Evolutionary conservation across 305 asterid genomes (phyloP), one percentile per base, ranked within the genome.

Genomic region (Withania somnifera): DNA sequence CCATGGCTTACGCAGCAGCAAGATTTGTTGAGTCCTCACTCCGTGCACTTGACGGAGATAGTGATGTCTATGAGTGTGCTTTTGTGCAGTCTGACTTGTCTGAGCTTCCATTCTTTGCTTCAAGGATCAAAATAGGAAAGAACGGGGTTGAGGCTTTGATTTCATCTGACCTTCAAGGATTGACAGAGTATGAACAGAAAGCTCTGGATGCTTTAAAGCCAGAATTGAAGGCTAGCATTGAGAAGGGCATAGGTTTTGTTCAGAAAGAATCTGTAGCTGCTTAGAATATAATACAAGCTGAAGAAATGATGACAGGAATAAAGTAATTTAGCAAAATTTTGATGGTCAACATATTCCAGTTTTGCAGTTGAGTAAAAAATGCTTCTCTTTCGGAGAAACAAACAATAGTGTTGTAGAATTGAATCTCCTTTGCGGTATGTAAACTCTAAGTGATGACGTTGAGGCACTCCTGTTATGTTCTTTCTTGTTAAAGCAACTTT

Each of bases 61-160:
- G 87, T 45, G 98, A 94, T 77, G 97, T 94, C 32, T 94, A 90
- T 6, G 98, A 94, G 84, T 94, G 97, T 81, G 77, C 94, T 50
- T 94, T 82, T 58, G 82, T 94, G 64, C 92, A 94, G 90, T 91
- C 97, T 19, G 92, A 91, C 11, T 14, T 88, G 75, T 87, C 94
- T 0, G 98, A 94, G 78, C 91, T 94, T 84, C 97, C 97, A 13
- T 93, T 94, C 89, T 94, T 94, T 64, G 98, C 98, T 42, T 93
- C 98, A 40, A 94, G 97, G 66, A 79, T 94, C 83, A 94, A 94
- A 88, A 86, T 94, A 6, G 98, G 97, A 64, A 91, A 82, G 85
- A 79, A 91, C 8, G 98, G 98, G n/a, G 91, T 93, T 1, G 95
- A 91, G 89, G 95, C 93, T 30, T 86, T 94, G 86, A 87, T 93